Percentiles rank a stretch among this genome's conserved stretches.
Conservation (phyloP, 768 basidiomycete species). For the Botryobasidium botryosum region DNA sequence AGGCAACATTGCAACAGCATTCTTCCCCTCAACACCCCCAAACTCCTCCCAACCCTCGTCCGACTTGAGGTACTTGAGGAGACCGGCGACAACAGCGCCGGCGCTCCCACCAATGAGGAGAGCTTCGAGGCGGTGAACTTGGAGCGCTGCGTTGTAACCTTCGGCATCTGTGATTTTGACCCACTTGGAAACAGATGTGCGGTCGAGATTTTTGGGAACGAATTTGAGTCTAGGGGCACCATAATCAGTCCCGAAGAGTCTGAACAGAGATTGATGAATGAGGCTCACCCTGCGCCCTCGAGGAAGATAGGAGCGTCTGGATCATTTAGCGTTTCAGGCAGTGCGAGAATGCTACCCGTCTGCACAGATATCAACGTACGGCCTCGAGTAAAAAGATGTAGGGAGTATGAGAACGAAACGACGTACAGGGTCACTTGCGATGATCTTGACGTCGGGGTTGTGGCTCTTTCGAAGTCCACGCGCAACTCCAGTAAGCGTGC, state of each 20-base stretch:
- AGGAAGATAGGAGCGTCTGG: slow-evolving; percentile 36
- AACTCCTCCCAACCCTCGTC: slow-evolving; percentile 41
- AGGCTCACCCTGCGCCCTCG: slow-evolving; percentile 75
- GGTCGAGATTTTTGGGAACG: slow-evolving; percentile 70
- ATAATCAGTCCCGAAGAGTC: slow-evolving; percentile 1
- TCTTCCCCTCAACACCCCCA: slow-evolving; percentile 52
- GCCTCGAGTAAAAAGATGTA: no score
- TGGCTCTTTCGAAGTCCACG: slow-evolving; percentile 63
- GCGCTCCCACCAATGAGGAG: slow-evolving; percentile 88
- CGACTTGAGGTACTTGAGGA: slow-evolving; percentile 59
- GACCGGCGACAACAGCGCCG: slow-evolving; percentile 68
- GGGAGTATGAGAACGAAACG: no score
- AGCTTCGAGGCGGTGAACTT: slow-evolving; percentile 69
- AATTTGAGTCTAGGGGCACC: slow-evolving; percentile 50
- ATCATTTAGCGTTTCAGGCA: slow-evolving; percentile 46
- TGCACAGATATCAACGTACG: slow-evolving; percentile 16
- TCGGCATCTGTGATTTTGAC: slow-evolving; percentile 72
- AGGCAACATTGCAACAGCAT: slow-evolving; percentile 77
- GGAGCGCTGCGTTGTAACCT: slow-evolving; percentile 56
- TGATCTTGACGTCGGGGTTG: slow-evolving; percentile 51
- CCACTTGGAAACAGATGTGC: slow-evolving; percentile 58
- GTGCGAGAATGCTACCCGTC: slow-evolving; percentile 79
- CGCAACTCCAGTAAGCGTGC: slow-evolving; percentile 80
- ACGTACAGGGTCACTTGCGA: slow-evolving; percentile 80
- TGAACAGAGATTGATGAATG: not conserved